These are phyloP conservation scores for Lasiodiplodia gonubiensis DNA, from an alignment of 2,329 filamentous ascomycete genomes.

Conservation along the genomic window DNA sequence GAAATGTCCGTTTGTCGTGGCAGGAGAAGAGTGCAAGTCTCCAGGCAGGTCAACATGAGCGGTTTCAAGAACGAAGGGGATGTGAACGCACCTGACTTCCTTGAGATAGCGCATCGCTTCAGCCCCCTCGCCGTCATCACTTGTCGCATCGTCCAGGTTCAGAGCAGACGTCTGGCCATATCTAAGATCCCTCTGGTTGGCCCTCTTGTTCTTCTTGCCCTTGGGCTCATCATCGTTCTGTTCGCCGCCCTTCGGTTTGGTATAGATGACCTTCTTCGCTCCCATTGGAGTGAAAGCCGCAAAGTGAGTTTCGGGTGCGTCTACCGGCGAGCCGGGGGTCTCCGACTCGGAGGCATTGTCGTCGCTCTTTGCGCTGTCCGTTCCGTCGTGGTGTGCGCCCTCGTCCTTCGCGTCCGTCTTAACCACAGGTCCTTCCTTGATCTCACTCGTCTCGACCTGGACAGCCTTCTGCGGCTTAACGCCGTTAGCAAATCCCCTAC, in stretches of 20 bases:
- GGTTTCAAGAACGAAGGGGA: neutral
- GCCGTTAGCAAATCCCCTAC: neutral
- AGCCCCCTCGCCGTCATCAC: neutral
- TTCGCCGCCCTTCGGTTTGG: neutral
- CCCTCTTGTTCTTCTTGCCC: constrained; percentile 9
- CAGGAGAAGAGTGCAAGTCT: constrained; percentile 17
- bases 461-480: neutral
- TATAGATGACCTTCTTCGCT: neutral
- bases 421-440: neutral
- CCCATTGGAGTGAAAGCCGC: neutral
- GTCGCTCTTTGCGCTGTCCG: neutral
- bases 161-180: constrained; percentile 35
- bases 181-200: constrained; percentile 12
- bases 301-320: constrained; percentile 31
- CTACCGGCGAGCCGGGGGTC: constrained; percentile 35
- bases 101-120: constrained; percentile 44
- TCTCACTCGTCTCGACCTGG: neutral
- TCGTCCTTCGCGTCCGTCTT: neutral
- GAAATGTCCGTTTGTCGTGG: neutral
- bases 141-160: constrained; percentile 34
- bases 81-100: constrained; percentile 38
- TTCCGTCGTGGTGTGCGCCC: no score
- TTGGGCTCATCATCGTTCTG: constrained; percentile 27
- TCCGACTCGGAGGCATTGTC: neutral
- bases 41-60: constrained; percentile 16